Evolutionary conservation across 2,329 filamentous ascomycete species (phyloP).

Genomic region (Stromatinia cepivora): DNA sequence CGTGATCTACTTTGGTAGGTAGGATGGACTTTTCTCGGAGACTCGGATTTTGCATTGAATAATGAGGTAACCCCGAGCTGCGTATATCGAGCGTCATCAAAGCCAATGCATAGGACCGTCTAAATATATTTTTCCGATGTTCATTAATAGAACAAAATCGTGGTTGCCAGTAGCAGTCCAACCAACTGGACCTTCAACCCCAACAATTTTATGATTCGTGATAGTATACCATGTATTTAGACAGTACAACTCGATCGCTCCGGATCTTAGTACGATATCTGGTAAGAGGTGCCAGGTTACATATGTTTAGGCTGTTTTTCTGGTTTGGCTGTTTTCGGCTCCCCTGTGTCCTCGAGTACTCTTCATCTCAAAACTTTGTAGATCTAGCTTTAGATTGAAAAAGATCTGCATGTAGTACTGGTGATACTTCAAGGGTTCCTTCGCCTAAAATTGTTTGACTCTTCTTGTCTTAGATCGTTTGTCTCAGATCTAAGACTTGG

Average conservation of each 20-base stretch:
- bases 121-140: not conserved
- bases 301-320: not conserved
- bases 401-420: constrained; percentile 12
- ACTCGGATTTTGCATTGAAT: not conserved
- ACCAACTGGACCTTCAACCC: not conserved
- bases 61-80: too few species aligned
- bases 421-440: constrained; percentile 1
- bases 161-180: not conserved
- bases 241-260: not conserved
- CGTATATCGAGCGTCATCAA: not conserved
- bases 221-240: not conserved
- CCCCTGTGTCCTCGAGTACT: not conserved
- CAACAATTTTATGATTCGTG: not conserved
- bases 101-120: not conserved
- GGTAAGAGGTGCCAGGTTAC: not conserved
- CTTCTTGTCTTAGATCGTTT: constrained; percentile 15
- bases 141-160: not conserved
- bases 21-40: constrained; percentile 3
- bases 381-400: not conserved
- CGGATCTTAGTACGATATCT: not conserved
- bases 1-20: not conserved
- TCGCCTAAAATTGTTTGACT: constrained; percentile 6
- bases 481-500: constrained; percentile 17
- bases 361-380: not conserved
- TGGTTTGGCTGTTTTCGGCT: not conserved